A percentile compares a stretch with the other conserved stretches of the same genome.
Evolutionary conservation across 768 basidiomycete species (phyloP).

Genomic region (Mycena belliarum): DNA sequence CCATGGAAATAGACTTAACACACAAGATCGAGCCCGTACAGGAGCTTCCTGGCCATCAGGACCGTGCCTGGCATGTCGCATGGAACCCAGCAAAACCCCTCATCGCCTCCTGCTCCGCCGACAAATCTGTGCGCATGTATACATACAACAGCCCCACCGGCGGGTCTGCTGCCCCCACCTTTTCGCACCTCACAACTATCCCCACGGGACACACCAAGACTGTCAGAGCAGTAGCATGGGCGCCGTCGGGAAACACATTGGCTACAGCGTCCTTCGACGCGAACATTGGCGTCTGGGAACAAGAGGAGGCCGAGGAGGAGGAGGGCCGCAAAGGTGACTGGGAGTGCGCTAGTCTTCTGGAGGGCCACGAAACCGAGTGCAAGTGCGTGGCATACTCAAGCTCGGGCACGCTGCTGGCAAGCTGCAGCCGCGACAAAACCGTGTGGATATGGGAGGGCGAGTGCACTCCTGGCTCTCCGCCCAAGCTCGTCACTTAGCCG

Average conservation of each 20-base stretch:
- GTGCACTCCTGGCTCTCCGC: conserved; percentile 14
- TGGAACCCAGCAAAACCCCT: conserved; percentile 86
- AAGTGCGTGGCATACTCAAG: conserved; percentile 85
- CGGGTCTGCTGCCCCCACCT: conserved; percentile 34
- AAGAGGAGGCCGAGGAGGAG: conserved; percentile 42
- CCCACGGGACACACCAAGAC: conserved; percentile 86
- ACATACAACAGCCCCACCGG: conserved; percentile 47
- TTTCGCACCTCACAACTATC: conserved; percentile 65
- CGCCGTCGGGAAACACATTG: conserved; percentile 82
- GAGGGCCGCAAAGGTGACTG: conserved; percentile 59
- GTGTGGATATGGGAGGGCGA: conserved; percentile 99
- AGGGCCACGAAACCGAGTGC: conserved; percentile 97
- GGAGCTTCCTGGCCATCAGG: conserved; percentile 66
- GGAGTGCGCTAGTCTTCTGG: conserved; percentile 85
- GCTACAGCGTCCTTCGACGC: conserved; percentile 95
- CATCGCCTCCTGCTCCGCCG: conserved; percentile 91
- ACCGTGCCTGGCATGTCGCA: conserved; percentile 83
- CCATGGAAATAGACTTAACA: conserved; percentile 25
- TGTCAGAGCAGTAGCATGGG: conserved; percentile 84
- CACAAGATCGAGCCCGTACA: conserved; percentile 33
- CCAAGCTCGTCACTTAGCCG: conserved; percentile 1
- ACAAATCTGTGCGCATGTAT: conserved; percentile 89
- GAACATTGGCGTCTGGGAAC: conserved; percentile 90
- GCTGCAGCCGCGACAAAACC: conserved; percentile 94
- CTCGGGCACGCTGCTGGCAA: conserved; percentile 83